Conservation (phyloP, 2,329 filamentous ascomycete genomes). For the Aurifilum marmelostoma region DNA sequence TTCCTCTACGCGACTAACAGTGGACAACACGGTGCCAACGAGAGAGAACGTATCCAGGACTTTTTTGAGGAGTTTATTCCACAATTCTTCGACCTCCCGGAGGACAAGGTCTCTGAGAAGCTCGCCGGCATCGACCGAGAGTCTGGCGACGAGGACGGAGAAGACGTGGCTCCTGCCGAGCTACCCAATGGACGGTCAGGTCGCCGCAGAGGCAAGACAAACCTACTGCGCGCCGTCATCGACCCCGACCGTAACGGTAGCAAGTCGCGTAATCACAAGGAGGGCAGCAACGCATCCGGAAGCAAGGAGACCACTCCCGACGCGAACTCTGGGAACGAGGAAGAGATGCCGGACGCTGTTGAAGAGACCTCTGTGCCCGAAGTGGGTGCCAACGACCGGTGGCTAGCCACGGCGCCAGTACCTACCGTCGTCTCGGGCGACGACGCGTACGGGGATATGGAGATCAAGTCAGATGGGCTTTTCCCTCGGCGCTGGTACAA, state of each 20-base stretch:
- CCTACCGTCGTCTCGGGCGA: constrained; percentile 57
- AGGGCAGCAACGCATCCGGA: constrained; percentile 74
- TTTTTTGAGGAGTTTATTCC: constrained; percentile 80
- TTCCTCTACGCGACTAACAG: constrained; percentile 69
- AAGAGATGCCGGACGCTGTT: constrained; percentile 68
- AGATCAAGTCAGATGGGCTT: constrained; percentile 75
- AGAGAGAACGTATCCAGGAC: constrained; percentile 73
- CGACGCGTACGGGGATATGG: constrained; percentile 63
- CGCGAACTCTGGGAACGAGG: constrained; percentile 74
- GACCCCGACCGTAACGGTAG: constrained; percentile 76
- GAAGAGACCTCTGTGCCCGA: constrained; percentile 65
- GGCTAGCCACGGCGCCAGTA: constrained; percentile 65
- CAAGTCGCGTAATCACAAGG: constrained; percentile 72
- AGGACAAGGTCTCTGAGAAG: constrained; percentile 68
- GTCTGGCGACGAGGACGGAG: constrained; percentile 76
- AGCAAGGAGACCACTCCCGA: constrained; percentile 92
- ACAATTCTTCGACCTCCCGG: constrained; percentile 74
- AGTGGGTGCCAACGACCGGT: constrained; percentile 60
- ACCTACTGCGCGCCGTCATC: constrained; percentile 83
- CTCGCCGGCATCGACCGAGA: constrained; percentile 71
- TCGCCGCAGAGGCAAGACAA: constrained; percentile 75
- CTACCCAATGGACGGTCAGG: constrained; percentile 65
- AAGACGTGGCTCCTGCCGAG: constrained; percentile 72
- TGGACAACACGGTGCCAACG: constrained; percentile 70
- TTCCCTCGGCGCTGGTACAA: constrained; percentile 83